Base-by-base conservation (phyloP, 345 rosid species). In the Salix brachista region DNA sequence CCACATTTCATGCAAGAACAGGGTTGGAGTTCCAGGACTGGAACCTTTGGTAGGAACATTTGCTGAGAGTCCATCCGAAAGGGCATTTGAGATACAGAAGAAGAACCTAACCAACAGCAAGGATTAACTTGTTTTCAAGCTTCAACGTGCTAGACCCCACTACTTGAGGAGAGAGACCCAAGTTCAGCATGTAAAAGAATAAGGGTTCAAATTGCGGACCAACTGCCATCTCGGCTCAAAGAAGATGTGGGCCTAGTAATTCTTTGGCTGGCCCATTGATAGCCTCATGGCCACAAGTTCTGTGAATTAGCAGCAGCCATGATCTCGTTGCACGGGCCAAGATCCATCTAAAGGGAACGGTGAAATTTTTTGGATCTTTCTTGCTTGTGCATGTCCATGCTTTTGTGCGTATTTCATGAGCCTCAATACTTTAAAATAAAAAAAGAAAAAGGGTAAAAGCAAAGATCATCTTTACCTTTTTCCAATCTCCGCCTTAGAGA, bases 401-500 rank as follows among this genome's bases (percentile, higher is more conserved):
- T 81, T 79, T 66, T 75, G 28, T 32, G 61, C 75, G 83, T 26
- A 65, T 58, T 70, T 73, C 79, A 75, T 54, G 74, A 67, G 77
- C 54, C 74, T 69, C 75, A 67, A 76, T 58, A 61, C 84, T 83
- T 84, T 84, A n/a, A 42, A 30, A 39, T 37, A 19, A 58, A 5
- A 9, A 75, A 72, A 60, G 6, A 71, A 41, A 26, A 66, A 62
- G 42, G 32, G 34, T 25, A 56, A 54, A 73, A 70, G 81, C 60
- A 79, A 75, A 73, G 73, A 74, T 80, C 79, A 82, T 75, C 86
- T 77, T 85, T 87, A 65, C 75, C 76, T 65, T 80, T 78, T 67
- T 76, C 54, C 66, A 56, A 76, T 77, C 88, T 80, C 76, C 88
- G 72, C 77, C 86, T 75, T 85, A 79, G 78, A 80, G 84, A 84